Conservation (phyloP, 2,329 filamentous ascomycete species). For the Aspergillus sp. region DNA sequence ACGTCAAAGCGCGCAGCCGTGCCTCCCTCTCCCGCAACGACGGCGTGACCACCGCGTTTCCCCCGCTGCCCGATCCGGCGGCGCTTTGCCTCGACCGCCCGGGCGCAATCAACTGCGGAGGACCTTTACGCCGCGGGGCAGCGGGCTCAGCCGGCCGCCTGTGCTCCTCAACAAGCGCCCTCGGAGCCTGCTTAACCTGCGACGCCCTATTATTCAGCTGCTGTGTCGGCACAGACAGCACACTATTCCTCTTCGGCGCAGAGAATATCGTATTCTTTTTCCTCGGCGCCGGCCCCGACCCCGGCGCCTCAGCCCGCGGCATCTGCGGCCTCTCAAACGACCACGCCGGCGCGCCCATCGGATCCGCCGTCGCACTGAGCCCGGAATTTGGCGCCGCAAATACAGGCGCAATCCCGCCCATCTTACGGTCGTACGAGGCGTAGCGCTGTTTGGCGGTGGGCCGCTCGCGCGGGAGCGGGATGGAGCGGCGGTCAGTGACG, state of each 20-base stretch:
- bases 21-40: slow-evolving; percentile 10
- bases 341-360: slow-evolving; percentile 11
- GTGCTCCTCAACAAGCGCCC: slow-evolving; percentile 34
- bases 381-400: slow-evolving; percentile 9
- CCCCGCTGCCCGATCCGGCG: not conserved
- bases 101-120: slow-evolving; percentile 9
- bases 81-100: slow-evolving; percentile 9
- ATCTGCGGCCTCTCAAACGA: slow-evolving; percentile 15
- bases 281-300: slow-evolving; percentile 9
- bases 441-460: slow-evolving; percentile 23
- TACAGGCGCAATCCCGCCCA: slow-evolving; percentile 20
- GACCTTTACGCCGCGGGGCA: slow-evolving; percentile 7
- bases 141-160: slow-evolving; percentile 17
- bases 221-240: slow-evolving; percentile 32
- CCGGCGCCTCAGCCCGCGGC: slow-evolving; percentile 9
- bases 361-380: slow-evolving; percentile 6
- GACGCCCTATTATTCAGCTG: slow-evolving; percentile 30
- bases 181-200: slow-evolving; percentile 30
- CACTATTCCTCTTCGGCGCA: slow-evolving; percentile 26
- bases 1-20: slow-evolving; percentile 5
- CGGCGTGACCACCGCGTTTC: not conserved
- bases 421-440: slow-evolving; percentile 22
- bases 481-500: slow-evolving; percentile 35
- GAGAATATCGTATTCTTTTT: slow-evolving; percentile 28
- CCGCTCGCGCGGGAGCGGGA: slow-evolving; percentile 20